Evolutionary conservation across 805 yeast genomes (phyloP).

Genomic region (Candida stauntonica): DNA sequence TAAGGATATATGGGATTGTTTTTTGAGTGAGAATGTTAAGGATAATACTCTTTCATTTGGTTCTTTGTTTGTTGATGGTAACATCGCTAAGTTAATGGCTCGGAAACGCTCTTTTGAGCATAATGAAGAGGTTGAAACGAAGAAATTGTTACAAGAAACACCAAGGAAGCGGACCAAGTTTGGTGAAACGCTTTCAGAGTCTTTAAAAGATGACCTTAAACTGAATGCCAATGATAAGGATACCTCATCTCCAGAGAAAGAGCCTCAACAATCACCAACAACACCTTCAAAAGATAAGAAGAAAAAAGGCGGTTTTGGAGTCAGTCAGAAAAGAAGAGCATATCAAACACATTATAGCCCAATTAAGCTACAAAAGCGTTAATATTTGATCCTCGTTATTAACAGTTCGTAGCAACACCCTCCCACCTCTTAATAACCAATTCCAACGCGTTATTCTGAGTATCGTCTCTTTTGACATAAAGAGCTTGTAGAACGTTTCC

Average conservation of each 20-base stretch:
- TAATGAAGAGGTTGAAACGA: too few relatives aligned
- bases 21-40: slow-evolving; percentile 11
- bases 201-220: slow-evolving; percentile 16
- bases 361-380: slow-evolving; percentile 23
- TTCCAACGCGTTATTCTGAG: slow-evolving; percentile 31
- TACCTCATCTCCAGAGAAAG: too few relatives aligned
- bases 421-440: slow-evolving; percentile 34
- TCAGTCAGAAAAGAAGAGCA: slow-evolving; percentile 23
- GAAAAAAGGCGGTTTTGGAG: slow-evolving; percentile 19
- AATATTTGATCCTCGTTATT: slow-evolving; percentile 1
- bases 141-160: not conserved
- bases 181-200: slow-evolving; percentile 15
- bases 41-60: slow-evolving; percentile 16
- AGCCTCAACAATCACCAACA: slow-evolving; percentile 1
- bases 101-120: not conserved
- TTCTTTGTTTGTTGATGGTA: slow-evolving; percentile 10
- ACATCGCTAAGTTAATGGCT: not conserved
- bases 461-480: slow-evolving; percentile 34
- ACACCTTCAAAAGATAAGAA: slow-evolving; percentile 10
- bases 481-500: slow-evolving; percentile 36
- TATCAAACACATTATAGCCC: slow-evolving; percentile 20
- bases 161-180: slow-evolving; percentile 6
- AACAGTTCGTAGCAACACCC: slow-evolving; percentile 4
- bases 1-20: slow-evolving; percentile 24
- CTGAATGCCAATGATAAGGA: too few relatives aligned